Evolutionary conservation across 164 flowering plant species (phyloP).

Genomic region (Pachysandra terminalis): DNA sequence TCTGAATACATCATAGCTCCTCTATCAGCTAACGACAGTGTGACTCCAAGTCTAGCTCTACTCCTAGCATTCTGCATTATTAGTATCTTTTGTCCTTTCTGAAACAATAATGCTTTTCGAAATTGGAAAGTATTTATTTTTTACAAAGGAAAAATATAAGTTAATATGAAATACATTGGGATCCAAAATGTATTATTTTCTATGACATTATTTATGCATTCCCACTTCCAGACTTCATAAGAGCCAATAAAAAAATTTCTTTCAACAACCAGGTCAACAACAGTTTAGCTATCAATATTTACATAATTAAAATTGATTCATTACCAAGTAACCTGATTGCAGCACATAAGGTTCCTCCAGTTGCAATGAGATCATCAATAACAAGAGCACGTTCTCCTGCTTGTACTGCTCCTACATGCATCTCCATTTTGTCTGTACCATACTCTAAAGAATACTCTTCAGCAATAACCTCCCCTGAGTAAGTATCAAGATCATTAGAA

Average conservation of each 20-base stretch:
- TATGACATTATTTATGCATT: neutral
- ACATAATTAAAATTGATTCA: neutral
- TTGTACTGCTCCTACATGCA: conserved; percentile 76
- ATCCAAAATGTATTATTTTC: too few species aligned
- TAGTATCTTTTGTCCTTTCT: neutral
- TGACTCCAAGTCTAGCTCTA: too few species aligned
- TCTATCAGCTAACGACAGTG: too few species aligned
- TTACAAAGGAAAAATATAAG: neutral
- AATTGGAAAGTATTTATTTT: neutral
- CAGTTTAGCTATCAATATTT: neutral
- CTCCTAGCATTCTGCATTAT: neutral
- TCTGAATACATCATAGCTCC: too few species aligned
- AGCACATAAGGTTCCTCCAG: conserved; percentile 71
- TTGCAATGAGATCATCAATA: conserved; percentile 72
- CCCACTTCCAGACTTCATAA: neutral
- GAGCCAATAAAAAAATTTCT: neutral
- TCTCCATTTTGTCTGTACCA: conserved; percentile 70
- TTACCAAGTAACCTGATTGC: conserved; percentile 66
- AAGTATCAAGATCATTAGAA: neutral
- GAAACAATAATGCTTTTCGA: neutral
- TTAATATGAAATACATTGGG: neutral
- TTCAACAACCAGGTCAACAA: too few species aligned
- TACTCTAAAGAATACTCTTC: conserved; percentile 74
- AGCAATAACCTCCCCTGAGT: conserved; percentile 59
- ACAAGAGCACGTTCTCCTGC: conserved; percentile 62